Conservation (phyloP, 2,329 filamentous ascomycete genomes). For the Monilinia aucupariae region DNA sequence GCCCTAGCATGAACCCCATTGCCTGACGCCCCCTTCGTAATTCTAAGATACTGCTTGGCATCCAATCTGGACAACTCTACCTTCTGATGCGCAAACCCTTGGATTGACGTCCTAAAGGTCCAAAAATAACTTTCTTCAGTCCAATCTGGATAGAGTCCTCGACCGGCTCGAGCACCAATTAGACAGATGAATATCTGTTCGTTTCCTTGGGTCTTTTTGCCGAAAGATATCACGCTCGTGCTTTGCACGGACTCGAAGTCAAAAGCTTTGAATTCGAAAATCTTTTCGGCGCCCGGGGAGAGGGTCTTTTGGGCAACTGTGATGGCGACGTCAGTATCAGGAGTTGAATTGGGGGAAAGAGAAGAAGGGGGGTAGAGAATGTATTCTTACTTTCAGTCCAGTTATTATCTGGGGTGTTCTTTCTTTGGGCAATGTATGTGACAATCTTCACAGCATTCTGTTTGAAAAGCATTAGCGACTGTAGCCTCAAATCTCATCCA, state of each 20-base stretch:
- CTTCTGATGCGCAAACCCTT: not conserved
- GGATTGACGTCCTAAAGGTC: not conserved
- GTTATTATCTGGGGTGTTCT: not conserved
- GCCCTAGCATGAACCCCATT: not conserved
- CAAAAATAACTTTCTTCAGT: not conserved
- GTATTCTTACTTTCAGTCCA: not conserved
- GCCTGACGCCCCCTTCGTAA: not conserved
- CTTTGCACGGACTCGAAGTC: not conserved
- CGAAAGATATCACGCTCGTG: not conserved
- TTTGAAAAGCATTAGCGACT: not conserved
- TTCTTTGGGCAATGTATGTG: not conserved
- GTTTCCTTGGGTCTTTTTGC: not conserved
- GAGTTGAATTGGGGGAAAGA: accelerated
- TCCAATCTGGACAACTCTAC: not conserved
- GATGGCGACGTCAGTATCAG: not conserved
- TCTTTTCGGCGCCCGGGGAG: not conserved
- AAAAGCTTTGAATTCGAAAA: not conserved
- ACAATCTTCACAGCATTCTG: not conserved
- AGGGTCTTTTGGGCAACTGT: not conserved
- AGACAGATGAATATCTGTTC: not conserved
- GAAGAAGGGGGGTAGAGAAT: not conserved
- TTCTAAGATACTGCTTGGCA: not conserved
- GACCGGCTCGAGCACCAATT: not conserved
- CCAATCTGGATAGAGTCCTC: not conserved
- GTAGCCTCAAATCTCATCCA: not conserved